Evolutionary conservation across 257 asterid species (phyloP).

Genomic region (Solanum phureja): DNA sequence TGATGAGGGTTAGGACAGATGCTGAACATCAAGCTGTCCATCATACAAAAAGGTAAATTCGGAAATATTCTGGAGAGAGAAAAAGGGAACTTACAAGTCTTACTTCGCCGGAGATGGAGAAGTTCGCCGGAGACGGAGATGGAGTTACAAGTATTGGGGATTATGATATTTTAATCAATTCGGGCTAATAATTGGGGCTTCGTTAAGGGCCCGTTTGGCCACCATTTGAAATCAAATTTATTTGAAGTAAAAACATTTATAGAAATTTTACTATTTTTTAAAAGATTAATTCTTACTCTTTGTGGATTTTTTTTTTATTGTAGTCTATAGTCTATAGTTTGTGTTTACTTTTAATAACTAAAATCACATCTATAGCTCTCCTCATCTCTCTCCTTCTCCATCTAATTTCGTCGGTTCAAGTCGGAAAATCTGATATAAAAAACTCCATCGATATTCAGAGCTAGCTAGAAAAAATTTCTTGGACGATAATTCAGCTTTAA

Average conservation of each 20-base stretch:
- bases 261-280: too few relatives aligned
- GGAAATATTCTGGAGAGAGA: background rate
- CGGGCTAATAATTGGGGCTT: background rate
- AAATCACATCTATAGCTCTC: too few relatives aligned
- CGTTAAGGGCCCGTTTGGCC: background rate
- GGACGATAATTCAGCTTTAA: too few relatives aligned
- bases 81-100: background rate
- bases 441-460: too few relatives aligned
- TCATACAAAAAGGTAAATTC: background rate
- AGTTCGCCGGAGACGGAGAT: background rate
- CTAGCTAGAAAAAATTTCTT: background rate
- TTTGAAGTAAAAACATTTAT: background rate
- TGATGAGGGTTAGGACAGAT: background rate
- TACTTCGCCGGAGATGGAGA: background rate
- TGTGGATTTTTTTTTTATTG: background rate
- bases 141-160: background rate
- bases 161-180: background rate
- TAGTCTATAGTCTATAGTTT: too few relatives aligned
- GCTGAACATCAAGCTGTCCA: background rate
- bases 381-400: background rate
- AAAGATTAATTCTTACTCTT: background rate
- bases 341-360: background rate
- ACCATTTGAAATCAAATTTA: background rate
- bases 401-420: background rate
- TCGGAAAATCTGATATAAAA: fast-evolving